Percentiles rank a stretch among this genome's conserved stretches.
phyloP scores from a whole-genome alignment of 345 rosid species.

The Salix udensis region DNA sequence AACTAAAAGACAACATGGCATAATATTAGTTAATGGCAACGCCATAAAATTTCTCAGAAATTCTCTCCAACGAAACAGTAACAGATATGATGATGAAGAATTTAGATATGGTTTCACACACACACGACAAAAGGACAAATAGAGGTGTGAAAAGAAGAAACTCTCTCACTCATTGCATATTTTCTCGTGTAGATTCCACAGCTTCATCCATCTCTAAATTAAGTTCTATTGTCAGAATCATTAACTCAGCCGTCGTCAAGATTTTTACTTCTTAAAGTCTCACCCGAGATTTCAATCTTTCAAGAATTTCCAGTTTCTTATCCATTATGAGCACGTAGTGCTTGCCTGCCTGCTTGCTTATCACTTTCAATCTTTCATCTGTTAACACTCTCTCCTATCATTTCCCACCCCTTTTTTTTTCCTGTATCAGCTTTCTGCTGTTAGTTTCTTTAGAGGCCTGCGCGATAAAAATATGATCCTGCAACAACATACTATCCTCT shows the following conservation, averaged over 20 bases:
- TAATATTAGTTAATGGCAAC: too few species aligned
- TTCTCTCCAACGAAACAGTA: too few species aligned
- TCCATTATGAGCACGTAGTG: background rate
- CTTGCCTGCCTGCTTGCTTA: background rate
- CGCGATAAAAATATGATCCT: background rate
- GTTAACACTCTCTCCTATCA: background rate
- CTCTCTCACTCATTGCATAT: background rate
- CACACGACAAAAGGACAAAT: background rate
- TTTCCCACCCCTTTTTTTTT: background rate
- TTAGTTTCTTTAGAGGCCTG: background rate
- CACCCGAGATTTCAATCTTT: background rate
- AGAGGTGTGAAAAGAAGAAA: conserved; percentile 8
- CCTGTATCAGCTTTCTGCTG: background rate
- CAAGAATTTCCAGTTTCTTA: background rate
- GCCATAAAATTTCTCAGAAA: too few species aligned
- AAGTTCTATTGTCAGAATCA: background rate
- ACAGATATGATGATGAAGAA: too few species aligned
- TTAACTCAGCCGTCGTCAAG: background rate
- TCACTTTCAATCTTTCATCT: background rate
- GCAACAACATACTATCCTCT: background rate
- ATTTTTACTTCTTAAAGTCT: background rate
- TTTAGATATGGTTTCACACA: background rate
- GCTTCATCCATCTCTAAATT: background rate
- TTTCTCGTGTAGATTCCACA: background rate
- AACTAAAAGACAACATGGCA: too few species aligned